These are phyloP conservation scores for Cercospora sp. DNA, from an alignment of 2,329 filamentous ascomycete species.

Conservation along the genomic window DNA sequence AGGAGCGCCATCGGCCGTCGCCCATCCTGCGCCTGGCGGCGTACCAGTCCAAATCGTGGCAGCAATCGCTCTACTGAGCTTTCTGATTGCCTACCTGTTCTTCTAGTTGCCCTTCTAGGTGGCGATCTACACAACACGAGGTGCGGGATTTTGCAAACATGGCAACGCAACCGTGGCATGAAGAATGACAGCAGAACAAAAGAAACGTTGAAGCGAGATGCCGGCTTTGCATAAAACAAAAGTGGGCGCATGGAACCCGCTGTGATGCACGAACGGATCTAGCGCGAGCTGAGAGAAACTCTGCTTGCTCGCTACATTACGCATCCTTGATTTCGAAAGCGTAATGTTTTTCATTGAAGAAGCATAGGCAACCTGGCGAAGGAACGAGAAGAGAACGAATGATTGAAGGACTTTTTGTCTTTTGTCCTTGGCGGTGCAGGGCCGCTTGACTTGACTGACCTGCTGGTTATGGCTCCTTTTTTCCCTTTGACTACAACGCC, in stretches of 20 bases:
- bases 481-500: background rate
- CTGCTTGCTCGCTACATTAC: background rate
- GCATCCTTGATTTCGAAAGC: background rate
- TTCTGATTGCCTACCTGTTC: conserved; percentile 92
- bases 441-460: background rate
- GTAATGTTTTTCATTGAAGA: background rate
- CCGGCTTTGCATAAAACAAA: background rate
- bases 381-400: background rate
- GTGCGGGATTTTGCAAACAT: background rate
- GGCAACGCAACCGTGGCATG: background rate
- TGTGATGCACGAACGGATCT: background rate
- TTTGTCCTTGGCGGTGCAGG: background rate
- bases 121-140: conserved; percentile 2
- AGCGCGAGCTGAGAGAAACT: background rate
- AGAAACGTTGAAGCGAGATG: background rate
- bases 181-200: background rate
- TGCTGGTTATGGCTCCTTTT: background rate
- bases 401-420: background rate
- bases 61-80: conserved; percentile 80
- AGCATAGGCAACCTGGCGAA: background rate
- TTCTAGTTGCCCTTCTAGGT: conserved; percentile 59
- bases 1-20: conserved; percentile 24
- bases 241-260: background rate
- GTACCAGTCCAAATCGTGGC: conserved; percentile 87
- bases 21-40: conserved; percentile 55